Evolutionary conservation across 2,329 filamentous ascomycete species (phyloP), one percentile per base, ranked within the genome.

Genomic region (Colletotrichum sublineola): DNA sequence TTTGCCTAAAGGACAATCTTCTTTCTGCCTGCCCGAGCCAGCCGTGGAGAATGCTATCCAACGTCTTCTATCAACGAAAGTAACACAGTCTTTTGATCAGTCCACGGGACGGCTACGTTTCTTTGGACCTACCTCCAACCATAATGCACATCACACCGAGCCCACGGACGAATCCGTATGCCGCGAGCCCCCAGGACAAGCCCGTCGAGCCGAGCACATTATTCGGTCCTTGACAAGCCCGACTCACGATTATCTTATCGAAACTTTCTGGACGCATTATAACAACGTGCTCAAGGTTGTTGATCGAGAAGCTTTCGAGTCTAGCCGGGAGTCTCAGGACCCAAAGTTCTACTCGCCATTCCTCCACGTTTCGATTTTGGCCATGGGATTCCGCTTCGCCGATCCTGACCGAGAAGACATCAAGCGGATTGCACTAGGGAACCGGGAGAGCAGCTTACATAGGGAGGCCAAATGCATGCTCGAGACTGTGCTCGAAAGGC

Each of bases 401-500:
- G 86, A 89, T 75, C 83, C 83, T 76, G 78, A 80, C 20, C 80
- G 87, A 40, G 81, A 83, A 2, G 87, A 88, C 72, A 84, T 88
- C 69, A 82, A 83, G 73, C 82, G 80, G 65, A 83, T 89, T 31
- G 79, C 83, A 0, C 68, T 88, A 1, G 84, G 82, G 5, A 82
- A 81, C 46, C 81, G 84, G 74, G 86, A 89, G 76, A 88, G 86
- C 75, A 86, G 84, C 0, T 78, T 89, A 29, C 87, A 89, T 71
- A 77, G 85, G 40, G 87, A 88, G 76, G 86, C 87, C 62, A 88
- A 88, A 76, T 83, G 85, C 58, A 86, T 89, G 85, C 78, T 88
- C 29, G 86, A 88, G 70, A 82, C 82, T 67, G 87, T 88, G 75
- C 78, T 89, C 46, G 87, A 89, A 75, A 78, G 84, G 5, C 85